A percentile compares a stretch with the other conserved stretches of the same genome.
Evolutionary conservation across 768 basidiomycete species (phyloP).

Genomic region (Psilocybe azurescens): DNA sequence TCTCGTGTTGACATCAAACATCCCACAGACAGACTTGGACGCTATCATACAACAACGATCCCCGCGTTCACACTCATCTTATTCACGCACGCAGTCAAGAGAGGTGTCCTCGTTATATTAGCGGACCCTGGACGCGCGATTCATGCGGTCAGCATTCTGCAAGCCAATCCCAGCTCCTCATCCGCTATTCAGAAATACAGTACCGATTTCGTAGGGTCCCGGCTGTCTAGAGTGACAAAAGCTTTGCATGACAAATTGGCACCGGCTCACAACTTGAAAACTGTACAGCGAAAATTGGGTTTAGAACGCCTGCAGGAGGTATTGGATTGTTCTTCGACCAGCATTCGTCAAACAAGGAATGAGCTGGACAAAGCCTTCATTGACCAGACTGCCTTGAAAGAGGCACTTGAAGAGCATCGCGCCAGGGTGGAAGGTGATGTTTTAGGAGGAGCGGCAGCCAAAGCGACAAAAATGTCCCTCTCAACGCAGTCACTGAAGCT

Average conservation of each 20-base stretch:
- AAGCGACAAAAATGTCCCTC: conserved; percentile 16
- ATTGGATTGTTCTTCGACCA: conserved; percentile 39
- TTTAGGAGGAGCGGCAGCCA: conserved; percentile 32
- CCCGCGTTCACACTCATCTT: conserved; percentile 6
- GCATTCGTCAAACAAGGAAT: conserved; percentile 33
- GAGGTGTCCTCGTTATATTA: conserved; percentile 40
- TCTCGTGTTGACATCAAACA: conserved; percentile 43
- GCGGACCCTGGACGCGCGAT: conserved; percentile 67
- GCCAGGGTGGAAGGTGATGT: conserved; percentile 41
- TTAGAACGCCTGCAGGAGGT: conserved; percentile 44
- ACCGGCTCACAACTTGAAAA: conserved; percentile 8
- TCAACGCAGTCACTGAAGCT: conserved; percentile 40
- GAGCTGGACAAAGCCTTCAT: conserved; percentile 41
- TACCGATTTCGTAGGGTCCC: conserved; percentile 62
- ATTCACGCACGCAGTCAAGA: conserved; percentile 21
- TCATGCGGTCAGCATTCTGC: conserved; percentile 54
- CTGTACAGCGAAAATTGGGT: conserved; percentile 41
- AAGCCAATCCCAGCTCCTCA: conserved; percentile 48
- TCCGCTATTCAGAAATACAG: conserved; percentile 68
- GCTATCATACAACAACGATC: conserved; percentile 16
- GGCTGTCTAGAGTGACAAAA: conserved; percentile 53
- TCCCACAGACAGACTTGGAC: conserved; percentile 26
- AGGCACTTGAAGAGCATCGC: conserved; percentile 43
- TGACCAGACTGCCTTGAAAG: conserved; percentile 41
- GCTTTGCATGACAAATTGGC: conserved; percentile 35